Evolutionary conservation across 108 stramenopile genomes (phyloP).

Genomic region (Parietichytrium sp.): DNA sequence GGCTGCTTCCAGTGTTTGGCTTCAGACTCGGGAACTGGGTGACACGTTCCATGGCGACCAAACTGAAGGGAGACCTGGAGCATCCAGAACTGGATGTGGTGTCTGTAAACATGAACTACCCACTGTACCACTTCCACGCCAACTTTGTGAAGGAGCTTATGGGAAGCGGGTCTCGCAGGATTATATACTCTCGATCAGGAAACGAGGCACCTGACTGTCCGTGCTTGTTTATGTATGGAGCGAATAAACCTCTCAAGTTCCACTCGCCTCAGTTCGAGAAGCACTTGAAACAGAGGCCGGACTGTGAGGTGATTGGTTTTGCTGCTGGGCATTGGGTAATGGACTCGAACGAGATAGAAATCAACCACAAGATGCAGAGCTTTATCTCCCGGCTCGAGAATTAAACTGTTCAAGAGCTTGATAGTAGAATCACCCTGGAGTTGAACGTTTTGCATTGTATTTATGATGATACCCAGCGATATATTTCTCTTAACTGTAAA

Average conservation of each 20-base stretch:
- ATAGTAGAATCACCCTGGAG: no score
- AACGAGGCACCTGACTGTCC: neutral
- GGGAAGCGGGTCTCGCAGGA: neutral
- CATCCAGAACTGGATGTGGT: neutral
- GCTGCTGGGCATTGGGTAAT: neutral
- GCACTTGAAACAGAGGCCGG: neutral
- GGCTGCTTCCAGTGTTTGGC: neutral
- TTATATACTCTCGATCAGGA: neutral
- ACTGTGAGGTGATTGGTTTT: slow-evolving; percentile 19
- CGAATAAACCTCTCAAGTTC: neutral
- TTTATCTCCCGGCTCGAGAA: no score
- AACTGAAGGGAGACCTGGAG: no score
- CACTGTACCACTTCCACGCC: neutral
- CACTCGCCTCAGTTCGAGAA: neutral
- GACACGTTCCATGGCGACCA: neutral
- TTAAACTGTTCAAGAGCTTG: no score
- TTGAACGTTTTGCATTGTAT: no score
- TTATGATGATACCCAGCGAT: no score
- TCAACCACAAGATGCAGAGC: slow-evolving; percentile 6
- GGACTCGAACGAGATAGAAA: neutral
- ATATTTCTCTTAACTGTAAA: no score
- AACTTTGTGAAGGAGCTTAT: slow-evolving; percentile 20
- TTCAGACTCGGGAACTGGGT: neutral
- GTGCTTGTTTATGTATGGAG: neutral
- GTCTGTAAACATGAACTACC: neutral